These are phyloP conservation scores for Phytophthora tubulina DNA, from an alignment of 352 stramenopile species.

Conservation along the genomic window DNA sequence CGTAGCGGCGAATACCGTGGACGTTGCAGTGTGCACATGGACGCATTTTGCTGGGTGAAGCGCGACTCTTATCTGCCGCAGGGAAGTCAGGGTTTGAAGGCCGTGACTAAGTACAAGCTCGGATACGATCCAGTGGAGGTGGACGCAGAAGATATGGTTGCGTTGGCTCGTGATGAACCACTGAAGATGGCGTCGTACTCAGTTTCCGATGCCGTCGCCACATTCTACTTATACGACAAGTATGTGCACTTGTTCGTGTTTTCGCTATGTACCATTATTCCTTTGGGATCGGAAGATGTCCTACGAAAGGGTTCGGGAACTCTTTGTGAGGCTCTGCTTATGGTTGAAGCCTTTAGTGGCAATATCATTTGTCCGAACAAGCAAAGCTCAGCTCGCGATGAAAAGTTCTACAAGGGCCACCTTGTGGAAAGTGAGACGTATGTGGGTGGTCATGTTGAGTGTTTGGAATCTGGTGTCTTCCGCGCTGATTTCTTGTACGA, in stretches of 20 bases:
- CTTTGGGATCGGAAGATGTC: constrained; percentile 98
- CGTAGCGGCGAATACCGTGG: constrained; percentile 94
- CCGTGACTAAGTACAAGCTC: constrained; percentile 99
- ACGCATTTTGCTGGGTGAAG: constrained; percentile 99
- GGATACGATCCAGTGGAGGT: constrained; percentile 98
- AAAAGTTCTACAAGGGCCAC: constrained; percentile 93
- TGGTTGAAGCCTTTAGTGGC: constrained; percentile 97
- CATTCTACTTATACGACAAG: constrained; percentile 99
- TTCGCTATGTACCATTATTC: constrained; percentile 99
- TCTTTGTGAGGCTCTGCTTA: constrained; percentile 98
- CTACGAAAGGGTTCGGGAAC: constrained; percentile 96
- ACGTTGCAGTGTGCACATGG: constrained; percentile 95
- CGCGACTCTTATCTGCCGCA: constrained; percentile 99
- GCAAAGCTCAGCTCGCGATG: constrained; percentile 85
- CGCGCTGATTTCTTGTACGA: constrained; percentile 98
- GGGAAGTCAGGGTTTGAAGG: constrained; percentile 98
- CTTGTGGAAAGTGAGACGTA: constrained; percentile 99
- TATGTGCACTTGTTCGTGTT: constrained; percentile 99
- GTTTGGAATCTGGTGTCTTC: constrained; percentile 98
- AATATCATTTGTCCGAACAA: constrained; percentile 99
- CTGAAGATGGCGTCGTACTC: constrained; percentile 99
- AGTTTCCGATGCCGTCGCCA: constrained; percentile 99
- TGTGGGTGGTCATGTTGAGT: constrained; percentile 99
- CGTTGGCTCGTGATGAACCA: constrained; percentile 94
- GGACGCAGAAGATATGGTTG: constrained; percentile 99